phyloP scores from a whole-genome alignment of 371 early-diverging fungal species.

The Lichtheimia ramosa region DNA sequence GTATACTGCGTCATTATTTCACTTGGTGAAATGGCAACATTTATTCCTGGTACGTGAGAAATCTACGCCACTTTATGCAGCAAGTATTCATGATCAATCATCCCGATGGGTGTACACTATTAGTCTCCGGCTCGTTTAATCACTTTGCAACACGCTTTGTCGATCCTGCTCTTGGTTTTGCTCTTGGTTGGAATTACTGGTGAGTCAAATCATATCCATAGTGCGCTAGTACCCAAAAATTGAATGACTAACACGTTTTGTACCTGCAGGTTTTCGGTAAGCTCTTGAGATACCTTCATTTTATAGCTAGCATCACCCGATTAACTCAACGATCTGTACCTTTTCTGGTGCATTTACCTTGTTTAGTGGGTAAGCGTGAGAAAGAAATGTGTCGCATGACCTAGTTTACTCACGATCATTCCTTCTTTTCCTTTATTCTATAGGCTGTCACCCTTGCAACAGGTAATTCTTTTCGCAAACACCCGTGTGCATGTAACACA shows the following conservation, averaged over 20 bases:
- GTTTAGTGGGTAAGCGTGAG: constrained; percentile 34
- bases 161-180: constrained; percentile 81
- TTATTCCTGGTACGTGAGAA: constrained; percentile 43
- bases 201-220: constrained; percentile 8
- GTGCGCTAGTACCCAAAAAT: background rate
- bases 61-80: background rate
- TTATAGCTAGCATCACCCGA: no score
- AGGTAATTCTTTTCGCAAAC: constrained; percentile 10
- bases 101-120: background rate
- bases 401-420: background rate
- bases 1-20: constrained; percentile 81
- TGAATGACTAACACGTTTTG: background rate
- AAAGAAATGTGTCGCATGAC: no score
- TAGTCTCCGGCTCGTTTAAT: constrained; percentile 81
- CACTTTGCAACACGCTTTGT: constrained; percentile 81
- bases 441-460: constrained; percentile 42
- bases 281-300: background rate
- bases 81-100: background rate
- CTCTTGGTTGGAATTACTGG: constrained; percentile 66
- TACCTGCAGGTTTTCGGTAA: constrained; percentile 38
- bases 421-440: background rate
- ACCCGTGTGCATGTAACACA: no score
- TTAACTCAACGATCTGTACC: no score
- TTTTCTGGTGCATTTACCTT: no score
- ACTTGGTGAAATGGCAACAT: constrained; percentile 85